Evolutionary conservation across 768 basidiomycete genomes (phyloP).

Genomic region (Auriscalpium microsporum): DNA sequence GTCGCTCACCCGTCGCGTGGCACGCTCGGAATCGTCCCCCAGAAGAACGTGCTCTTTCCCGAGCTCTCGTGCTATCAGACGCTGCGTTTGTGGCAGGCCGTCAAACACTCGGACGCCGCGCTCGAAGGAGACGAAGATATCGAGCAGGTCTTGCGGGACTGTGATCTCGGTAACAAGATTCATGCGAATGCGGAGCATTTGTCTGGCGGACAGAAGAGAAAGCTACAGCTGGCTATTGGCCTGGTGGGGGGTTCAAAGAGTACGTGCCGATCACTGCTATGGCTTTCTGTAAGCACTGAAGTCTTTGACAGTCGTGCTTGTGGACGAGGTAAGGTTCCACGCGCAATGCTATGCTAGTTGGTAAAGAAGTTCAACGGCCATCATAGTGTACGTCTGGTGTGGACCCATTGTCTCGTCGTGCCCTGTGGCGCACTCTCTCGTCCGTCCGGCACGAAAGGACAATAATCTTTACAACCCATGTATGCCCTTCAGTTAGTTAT

Average conservation of each 20-base stretch:
- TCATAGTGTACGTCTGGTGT: slow-evolving; percentile 66
- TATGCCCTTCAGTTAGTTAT: slow-evolving; percentile 23
- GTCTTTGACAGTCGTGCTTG: slow-evolving; percentile 13
- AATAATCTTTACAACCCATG: slow-evolving; percentile 75
- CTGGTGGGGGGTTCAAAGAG: slow-evolving; percentile 68
- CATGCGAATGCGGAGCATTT: slow-evolving; percentile 56
- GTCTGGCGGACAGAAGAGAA: slow-evolving; percentile 76
- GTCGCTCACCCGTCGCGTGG: slow-evolving; percentile 48
- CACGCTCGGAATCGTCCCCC: slow-evolving; percentile 68
- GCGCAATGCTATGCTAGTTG: slow-evolving; percentile 28
- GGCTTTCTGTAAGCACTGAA: not conserved
- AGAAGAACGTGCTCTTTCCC: slow-evolving; percentile 77
- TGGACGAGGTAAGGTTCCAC: slow-evolving; percentile 25
- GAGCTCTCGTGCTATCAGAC: slow-evolving; percentile 71
- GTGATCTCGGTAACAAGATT: slow-evolving; percentile 65
- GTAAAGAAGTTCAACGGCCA: not conserved
- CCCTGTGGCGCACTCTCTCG: slow-evolving; percentile 69
- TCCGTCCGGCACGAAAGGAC: slow-evolving; percentile 57
- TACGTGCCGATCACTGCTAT: slow-evolving; percentile 23
- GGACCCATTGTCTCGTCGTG: slow-evolving; percentile 70
- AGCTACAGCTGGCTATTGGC: slow-evolving; percentile 76
- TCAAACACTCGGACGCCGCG: slow-evolving; percentile 38
- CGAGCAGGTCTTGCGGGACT: slow-evolving; percentile 57
- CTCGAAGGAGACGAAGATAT: slow-evolving; percentile 50
- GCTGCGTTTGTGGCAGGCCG: slow-evolving; percentile 59